Percentiles rank a stretch among this genome's conserved stretches.
Evolutionary conservation across 495 filamentous ascomycete species (phyloP).

Genomic region (Aspergillus wentii): DNA sequence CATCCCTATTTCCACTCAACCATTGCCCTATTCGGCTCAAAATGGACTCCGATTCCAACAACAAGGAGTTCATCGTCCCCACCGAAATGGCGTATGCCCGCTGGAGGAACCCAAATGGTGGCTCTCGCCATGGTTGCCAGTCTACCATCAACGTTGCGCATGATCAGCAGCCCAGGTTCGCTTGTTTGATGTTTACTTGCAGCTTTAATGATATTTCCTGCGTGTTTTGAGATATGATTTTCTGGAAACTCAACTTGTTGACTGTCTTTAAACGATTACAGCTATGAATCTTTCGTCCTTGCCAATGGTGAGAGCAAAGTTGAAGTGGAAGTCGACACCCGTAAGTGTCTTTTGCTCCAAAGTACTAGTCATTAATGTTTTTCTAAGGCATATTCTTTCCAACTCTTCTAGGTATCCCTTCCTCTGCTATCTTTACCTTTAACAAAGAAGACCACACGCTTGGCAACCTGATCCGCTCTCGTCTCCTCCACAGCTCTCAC

Average conservation of each 20-base stretch:
- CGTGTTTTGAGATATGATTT: not conserved
- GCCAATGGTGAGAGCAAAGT: constrained; percentile 88
- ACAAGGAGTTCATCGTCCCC: constrained; percentile 10
- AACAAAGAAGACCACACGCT: constrained; percentile 97
- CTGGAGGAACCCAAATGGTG: constrained; percentile 3
- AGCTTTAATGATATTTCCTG: not conserved
- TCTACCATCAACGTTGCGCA: constrained; percentile 17
- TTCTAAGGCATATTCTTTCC: too few species aligned
- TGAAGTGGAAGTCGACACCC: constrained; percentile 75
- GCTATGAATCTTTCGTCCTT: constrained; percentile 89
- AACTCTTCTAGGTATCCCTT: constrained; percentile 70
- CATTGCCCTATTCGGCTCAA: not conserved
- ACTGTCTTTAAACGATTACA: constrained; percentile 32
- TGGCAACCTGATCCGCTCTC: constrained; percentile 78
- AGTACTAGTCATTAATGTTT: too few species aligned
- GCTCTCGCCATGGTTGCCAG: constrained; percentile 12
- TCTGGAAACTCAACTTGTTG: constrained; percentile 8
- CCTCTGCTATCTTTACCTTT: constrained; percentile 81
- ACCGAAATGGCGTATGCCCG: constrained; percentile 15
- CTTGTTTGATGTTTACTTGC: constrained; percentile 2
- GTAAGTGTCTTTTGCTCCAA: constrained; percentile 45
- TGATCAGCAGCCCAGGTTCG: constrained; percentile 22
- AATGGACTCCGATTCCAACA: not conserved
- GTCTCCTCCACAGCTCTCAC: constrained; percentile 71
- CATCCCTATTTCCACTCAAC: not conserved